Base-by-base conservation (phyloP, 495 filamentous ascomycete genomes). In the Penicillium robsamsonii region DNA sequence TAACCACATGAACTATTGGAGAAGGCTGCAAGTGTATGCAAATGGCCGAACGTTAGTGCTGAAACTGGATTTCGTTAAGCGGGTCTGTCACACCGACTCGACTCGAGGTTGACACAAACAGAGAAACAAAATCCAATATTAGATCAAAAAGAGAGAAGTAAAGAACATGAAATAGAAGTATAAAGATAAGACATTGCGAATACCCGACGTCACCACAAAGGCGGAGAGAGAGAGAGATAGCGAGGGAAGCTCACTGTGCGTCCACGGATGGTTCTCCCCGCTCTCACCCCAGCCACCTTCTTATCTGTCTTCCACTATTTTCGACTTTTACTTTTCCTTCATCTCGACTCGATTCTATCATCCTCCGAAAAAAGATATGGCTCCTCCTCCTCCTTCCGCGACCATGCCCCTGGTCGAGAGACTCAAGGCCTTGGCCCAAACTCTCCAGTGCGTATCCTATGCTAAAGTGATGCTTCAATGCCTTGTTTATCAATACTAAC, bases 341-440 rank as follows among this genome's bases (percentile, higher is more conserved):
- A 18, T 55, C 44, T 53, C 51, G n/a, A 38, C 41, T 31, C 37
- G 27, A 37, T 49, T 46, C 37, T 29, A 47, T 48, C 38, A 30
- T 24, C 27, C 5, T 20, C 18, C 22, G 15, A 15, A 41, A 40
- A 38, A 53, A 43, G 67, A 66, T 62, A 95, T 94, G 90, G 87
- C 90, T 74, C 89, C 89, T 76, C 89, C 88, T 70, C 89, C 45
- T 37, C 33, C 89, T 61, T 74, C 88, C 27, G 76, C 84, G 20
- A 81, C 76, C 59, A 65, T 88, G 77, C 87, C 91, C 67, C 78
- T 96, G 59, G 64, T 69, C 62, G 84, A 96, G 72, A 83, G 92
- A 69, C 71, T 96, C 44, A 73, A 88, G 64, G 77, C 80, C 57
- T 76, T 97, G 50, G 91, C 85, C 43, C 84, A 94, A 67, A 97